Evolutionary conservation across 352 stramenopile genomes (phyloP).

Genomic region (Discostella stelligera): DNA sequence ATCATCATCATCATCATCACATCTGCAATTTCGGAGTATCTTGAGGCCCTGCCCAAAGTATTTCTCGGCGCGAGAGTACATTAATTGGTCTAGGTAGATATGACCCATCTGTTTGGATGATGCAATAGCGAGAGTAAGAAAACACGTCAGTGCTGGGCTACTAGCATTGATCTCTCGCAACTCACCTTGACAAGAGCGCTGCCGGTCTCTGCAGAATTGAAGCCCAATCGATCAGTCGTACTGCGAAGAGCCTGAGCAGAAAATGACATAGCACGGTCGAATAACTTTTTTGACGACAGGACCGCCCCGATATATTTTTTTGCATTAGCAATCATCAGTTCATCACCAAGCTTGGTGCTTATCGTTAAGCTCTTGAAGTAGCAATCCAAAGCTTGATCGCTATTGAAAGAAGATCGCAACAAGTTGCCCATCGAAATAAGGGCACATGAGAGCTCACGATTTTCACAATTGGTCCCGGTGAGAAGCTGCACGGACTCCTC

Average conservation of each 20-base stretch:
- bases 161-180: neutral
- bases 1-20: slow-evolving; percentile 22
- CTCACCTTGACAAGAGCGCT: slow-evolving; percentile 56
- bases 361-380: slow-evolving; percentile 66
- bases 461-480: slow-evolving; percentile 36
- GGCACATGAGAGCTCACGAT: slow-evolving; percentile 59
- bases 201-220: slow-evolving; percentile 48
- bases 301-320: slow-evolving; percentile 68
- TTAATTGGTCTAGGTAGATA: slow-evolving; percentile 53
- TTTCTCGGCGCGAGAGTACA: slow-evolving; percentile 35
- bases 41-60: slow-evolving; percentile 51
- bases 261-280: slow-evolving; percentile 58
- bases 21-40: slow-evolving; percentile 27
- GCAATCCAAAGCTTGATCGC: slow-evolving; percentile 57
- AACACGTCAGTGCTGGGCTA: neutral
- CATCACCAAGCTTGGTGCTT: slow-evolving; percentile 45
- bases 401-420: slow-evolving; percentile 43
- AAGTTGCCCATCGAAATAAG: slow-evolving; percentile 62
- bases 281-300: slow-evolving; percentile 43
- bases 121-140: neutral
- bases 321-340: slow-evolving; percentile 58
- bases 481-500: slow-evolving; percentile 54
- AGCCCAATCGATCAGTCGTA: slow-evolving; percentile 50
- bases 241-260: slow-evolving; percentile 52
- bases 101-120: slow-evolving; percentile 27